Evolutionary conservation across 805 yeast genomes (phyloP), one percentile per base, ranked within the genome.

Genomic region (Maudiozyma saulgeensis): DNA sequence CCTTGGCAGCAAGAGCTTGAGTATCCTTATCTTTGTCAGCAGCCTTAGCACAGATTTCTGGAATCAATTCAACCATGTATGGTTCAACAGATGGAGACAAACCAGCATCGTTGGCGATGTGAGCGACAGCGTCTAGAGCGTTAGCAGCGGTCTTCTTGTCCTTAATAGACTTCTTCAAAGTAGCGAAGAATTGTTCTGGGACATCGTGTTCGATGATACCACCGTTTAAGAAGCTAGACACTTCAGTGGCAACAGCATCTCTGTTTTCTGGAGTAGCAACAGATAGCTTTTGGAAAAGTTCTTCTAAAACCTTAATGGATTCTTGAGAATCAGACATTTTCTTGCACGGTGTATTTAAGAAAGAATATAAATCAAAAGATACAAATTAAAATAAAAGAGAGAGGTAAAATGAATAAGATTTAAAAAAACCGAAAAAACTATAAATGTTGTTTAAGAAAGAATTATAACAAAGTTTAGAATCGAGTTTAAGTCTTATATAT

Each of bases 131-230:
- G 64, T 77, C 82, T 64, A 91, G 79, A 61, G 95, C 95, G 69
- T 87, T 86, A 60, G 80, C 72, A 59, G 88, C 76, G 61, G 77
- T 75, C 80, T 91, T 90, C 81, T 88, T 87, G 81, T 81, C 80
- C 70, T 76, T 74, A 65, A 91, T 76, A 60, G 93, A 81, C 64
- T 78, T 79, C 69, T 78, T 75, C 70, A 93, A 80, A 70, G 84
- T 80, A 56, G 71, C 72, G 72, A 91, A 87, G 80, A 91, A 89
- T 65, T 80, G 82, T 66, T 75, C 82, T 66, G 99, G 98, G 60
- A 89, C 93, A 75, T 91, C 98, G 74, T 93, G 98, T 78, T 93
- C 99, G 71, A 91, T 90, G 75, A 90, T 89, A 68, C 91, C 87
- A 61, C 96, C 95, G 76, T 91, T 91, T 73, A 93, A 80, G 79